These are phyloP conservation scores for Phytophthora agathidicida DNA, from an alignment of 352 stramenopile species.

Conservation along the genomic window DNA sequence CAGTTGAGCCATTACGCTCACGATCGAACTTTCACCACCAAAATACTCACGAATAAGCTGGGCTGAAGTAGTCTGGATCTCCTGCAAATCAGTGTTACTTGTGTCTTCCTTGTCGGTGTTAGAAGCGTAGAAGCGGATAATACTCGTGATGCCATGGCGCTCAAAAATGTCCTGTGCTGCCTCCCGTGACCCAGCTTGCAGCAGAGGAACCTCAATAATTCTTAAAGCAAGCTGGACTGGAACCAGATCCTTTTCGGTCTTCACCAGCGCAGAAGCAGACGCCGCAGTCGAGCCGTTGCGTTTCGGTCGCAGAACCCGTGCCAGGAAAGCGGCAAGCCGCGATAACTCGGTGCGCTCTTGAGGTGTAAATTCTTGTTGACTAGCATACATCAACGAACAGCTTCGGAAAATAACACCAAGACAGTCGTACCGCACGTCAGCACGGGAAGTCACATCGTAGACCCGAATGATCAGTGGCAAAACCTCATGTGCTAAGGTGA, in stretches of 20 bases:
- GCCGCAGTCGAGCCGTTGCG: constrained; percentile 8
- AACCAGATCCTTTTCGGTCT: constrained; percentile 35
- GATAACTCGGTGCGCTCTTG: constrained; percentile 41
- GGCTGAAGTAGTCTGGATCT: constrained; percentile 28
- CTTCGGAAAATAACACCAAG: constrained; percentile 57
- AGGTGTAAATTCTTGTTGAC: constrained; percentile 28
- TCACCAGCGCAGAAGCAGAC: not conserved
- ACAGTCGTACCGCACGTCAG: constrained; percentile 61
- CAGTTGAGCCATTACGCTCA: constrained; percentile 41
- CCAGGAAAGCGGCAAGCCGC: constrained; percentile 56
- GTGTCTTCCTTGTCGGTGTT: constrained; percentile 22
- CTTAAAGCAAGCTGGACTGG: constrained; percentile 51
- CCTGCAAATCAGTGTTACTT: constrained; percentile 29
- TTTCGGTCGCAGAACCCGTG: constrained; percentile 59
- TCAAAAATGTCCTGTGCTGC: constrained; percentile 48
- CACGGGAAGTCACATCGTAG: constrained; percentile 56
- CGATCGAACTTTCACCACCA: constrained; percentile 32
- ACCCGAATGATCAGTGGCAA: constrained; percentile 57
- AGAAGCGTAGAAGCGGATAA: constrained; percentile 58
- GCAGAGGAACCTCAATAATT: constrained; percentile 49
- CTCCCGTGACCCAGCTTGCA: constrained; percentile 23
- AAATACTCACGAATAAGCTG: constrained; percentile 56
- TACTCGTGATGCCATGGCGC: constrained; percentile 55
- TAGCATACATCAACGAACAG: constrained; percentile 47
- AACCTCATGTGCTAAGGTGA: constrained; percentile 48